Percentiles rank a stretch among this genome's conserved stretches.
These are phyloP conservation scores for Viola odorata DNA, from an alignment of 345 rosid species.

Conservation along the genomic window DNA sequence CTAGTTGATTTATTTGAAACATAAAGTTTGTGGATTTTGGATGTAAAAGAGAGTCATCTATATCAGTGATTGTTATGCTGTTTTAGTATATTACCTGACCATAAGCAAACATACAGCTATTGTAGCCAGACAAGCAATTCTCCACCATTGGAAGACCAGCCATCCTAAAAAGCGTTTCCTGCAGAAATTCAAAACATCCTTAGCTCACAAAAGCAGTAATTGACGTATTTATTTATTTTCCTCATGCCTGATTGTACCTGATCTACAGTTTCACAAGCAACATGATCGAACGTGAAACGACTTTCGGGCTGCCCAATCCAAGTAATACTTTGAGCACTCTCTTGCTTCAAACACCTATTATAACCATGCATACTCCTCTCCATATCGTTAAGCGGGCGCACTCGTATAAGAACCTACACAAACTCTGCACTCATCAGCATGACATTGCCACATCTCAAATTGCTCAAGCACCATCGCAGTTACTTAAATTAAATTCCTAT, in stretches of 20 bases:
- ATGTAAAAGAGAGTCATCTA: not conserved
- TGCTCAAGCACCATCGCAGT: not conserved
- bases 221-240: not conserved
- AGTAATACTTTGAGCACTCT: slow-evolving; percentile 64
- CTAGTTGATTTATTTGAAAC: no score
- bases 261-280: slow-evolving; percentile 87
- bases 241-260: slow-evolving; percentile 47
- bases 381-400: slow-evolving; percentile 82
- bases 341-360: slow-evolving; percentile 86
- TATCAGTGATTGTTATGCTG: not conserved
- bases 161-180: slow-evolving; percentile 86
- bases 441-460: no score
- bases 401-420: slow-evolving; percentile 65
- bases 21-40: no score
- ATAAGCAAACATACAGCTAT: slow-evolving; percentile 96
- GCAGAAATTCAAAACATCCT: slow-evolving; percentile 18
- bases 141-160: slow-evolving; percentile 91
- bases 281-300: slow-evolving; percentile 83
- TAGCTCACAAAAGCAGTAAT: not conserved
- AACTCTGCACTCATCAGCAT: no score
- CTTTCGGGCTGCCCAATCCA: slow-evolving; percentile 91
- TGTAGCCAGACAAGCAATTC: slow-evolving; percentile 95
- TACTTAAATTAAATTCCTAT: not conserved
- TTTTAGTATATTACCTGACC: slow-evolving; percentile 63
- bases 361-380: slow-evolving; percentile 69